A percentile compares a stretch with the other conserved stretches of the same genome.
Evolutionary conservation across 306 rosid genomes (phyloP).

Genomic region (Malus sieversii): DNA sequence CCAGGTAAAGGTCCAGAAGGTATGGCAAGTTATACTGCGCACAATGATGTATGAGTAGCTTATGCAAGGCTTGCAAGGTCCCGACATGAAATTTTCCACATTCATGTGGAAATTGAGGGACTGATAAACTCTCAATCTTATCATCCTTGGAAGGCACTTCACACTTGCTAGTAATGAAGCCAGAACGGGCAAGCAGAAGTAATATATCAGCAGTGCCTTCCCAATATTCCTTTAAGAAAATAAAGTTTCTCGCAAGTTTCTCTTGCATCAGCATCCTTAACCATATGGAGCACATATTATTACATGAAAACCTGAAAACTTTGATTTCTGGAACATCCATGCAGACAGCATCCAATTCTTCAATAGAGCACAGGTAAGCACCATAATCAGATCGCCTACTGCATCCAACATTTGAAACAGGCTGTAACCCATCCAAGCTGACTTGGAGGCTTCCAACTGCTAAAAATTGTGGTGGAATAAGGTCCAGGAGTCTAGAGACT

Average conservation of each 20-base stretch:
- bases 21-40: constrained; percentile 63
- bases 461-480: constrained; percentile 50
- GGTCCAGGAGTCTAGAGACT: constrained; percentile 59
- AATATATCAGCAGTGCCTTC: constrained; percentile 71
- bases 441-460: constrained; percentile 74
- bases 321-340: constrained; percentile 61
- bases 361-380: constrained; percentile 58
- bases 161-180: constrained; percentile 46
- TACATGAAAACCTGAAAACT: constrained; percentile 50
- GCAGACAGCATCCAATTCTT: constrained; percentile 75
- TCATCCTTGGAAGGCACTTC: constrained; percentile 31
- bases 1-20: constrained; percentile 89
- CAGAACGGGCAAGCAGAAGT: constrained; percentile 69
- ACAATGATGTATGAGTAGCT: constrained; percentile 63
- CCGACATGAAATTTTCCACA: constrained; percentile 21
- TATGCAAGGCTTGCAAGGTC: constrained; percentile 59
- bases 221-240: constrained; percentile 86
- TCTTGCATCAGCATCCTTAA: constrained; percentile 65
- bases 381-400: constrained; percentile 47
- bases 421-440: constrained; percentile 61
- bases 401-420: constrained; percentile 44
- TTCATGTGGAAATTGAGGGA: constrained; percentile 19
- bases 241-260: constrained; percentile 64
- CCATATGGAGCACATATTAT: constrained; percentile 59
- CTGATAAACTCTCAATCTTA: constrained; percentile 34